Evolutionary conservation across 129 eudicot species (phyloP).

Genomic region (Arctium minus): DNA sequence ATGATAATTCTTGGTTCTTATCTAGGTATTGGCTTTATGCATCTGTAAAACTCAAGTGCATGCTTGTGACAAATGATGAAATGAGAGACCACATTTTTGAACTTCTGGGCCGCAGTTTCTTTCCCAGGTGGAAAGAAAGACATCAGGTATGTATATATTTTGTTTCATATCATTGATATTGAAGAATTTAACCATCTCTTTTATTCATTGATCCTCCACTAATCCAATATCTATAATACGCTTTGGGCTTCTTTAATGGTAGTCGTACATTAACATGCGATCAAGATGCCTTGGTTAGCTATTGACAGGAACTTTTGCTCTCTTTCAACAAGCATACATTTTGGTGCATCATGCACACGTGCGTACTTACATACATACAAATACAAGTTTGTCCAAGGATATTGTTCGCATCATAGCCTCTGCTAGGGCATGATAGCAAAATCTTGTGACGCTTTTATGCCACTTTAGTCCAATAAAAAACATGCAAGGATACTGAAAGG

Average conservation of each 20-base stretch:
- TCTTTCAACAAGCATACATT: too few species aligned
- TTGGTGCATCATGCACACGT: too few species aligned
- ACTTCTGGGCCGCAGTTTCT: constrained; percentile 79
- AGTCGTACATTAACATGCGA: too few species aligned
- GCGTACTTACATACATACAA: not conserved
- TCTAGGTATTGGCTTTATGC: constrained; percentile 97
- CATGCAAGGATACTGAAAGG: too few species aligned
- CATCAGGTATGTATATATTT: constrained; percentile 58
- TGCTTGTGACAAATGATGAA: constrained; percentile 93
- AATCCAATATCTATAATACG: not conserved
- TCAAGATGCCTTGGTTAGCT: too few species aligned
- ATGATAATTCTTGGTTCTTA: not conserved
- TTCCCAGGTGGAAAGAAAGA: constrained; percentile 90
- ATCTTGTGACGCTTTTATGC: too few species aligned
- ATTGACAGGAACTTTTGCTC: too few species aligned
- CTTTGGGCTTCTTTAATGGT: not conserved
- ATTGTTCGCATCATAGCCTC: not conserved
- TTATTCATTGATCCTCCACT: not conserved
- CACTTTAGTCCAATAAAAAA: too few species aligned
- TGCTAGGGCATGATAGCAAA: not conserved
- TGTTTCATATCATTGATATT: not conserved
- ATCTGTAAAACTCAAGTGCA: constrained; percentile 79
- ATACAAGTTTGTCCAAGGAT: not conserved
- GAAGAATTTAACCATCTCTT: not conserved
- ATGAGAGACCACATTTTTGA: constrained; percentile 99